Percentiles rank a stretch among this genome's conserved stretches.
Conservation (phyloP, 73 alveolate species). For the Paramecium bursaria region DNA sequence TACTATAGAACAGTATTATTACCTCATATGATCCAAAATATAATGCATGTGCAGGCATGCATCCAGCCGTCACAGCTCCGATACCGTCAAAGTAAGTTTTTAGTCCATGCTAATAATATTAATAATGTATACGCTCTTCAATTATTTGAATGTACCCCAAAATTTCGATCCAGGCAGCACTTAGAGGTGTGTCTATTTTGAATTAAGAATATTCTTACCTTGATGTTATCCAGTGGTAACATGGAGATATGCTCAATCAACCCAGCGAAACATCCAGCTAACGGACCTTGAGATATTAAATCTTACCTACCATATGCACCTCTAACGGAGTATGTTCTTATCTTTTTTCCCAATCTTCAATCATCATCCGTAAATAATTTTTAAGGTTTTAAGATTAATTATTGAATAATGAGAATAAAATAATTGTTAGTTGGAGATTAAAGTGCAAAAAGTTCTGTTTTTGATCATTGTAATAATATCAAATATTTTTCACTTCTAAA, state of each 20-base stretch:
- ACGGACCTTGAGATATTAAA: background rate
- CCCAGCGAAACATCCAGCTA: conserved; percentile 93
- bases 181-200: conserved; percentile 35
- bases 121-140: conserved; percentile 56
- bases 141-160: background rate
- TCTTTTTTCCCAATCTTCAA: conserved; percentile 70
- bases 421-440: too few relatives aligned
- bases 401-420: too few relatives aligned
- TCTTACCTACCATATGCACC: conserved; percentile 63
- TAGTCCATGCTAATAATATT: conserved; percentile 80
- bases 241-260: conserved; percentile 87
- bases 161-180: conserved; percentile 28
- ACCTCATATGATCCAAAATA: conserved; percentile 83
- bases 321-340: conserved; percentile 53
- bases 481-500: too few relatives aligned
- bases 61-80: conserved; percentile 86
- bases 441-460: too few relatives aligned
- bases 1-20: background rate
- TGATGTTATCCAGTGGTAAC: conserved; percentile 90
- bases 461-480: too few relatives aligned
- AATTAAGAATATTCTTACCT: conserved; percentile 54
- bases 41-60: conserved; percentile 95
- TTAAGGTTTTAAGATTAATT: too few relatives aligned
- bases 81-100: conserved; percentile 83
- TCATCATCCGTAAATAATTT: conserved; percentile 26